Percentiles rank a stretch among this genome's conserved stretches.
These are phyloP conservation scores for Shiraia bambusicola DNA, from an alignment of 2,329 filamentous ascomycete genomes.

Conservation along the genomic window DNA sequence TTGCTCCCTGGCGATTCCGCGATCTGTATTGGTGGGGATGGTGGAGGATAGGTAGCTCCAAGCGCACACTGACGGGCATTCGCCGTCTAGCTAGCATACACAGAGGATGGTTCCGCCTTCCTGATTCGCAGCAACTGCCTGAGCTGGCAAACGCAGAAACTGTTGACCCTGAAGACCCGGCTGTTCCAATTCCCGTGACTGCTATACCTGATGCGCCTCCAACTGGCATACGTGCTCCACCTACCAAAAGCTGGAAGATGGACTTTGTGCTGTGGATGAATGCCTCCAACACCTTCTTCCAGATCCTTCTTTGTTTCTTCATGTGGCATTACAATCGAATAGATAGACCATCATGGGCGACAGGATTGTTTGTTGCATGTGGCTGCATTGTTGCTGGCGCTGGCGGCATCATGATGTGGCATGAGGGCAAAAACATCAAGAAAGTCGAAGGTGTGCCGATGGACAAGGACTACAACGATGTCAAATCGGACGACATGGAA, in stretches of 20 bases:
- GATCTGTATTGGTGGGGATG: slow-evolving; percentile 73
- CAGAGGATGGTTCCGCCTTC: slow-evolving; percentile 72
- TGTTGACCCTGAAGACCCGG: slow-evolving; percentile 44
- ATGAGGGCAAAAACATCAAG: slow-evolving; percentile 61
- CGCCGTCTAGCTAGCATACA: slow-evolving; percentile 73
- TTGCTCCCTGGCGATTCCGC: slow-evolving; percentile 81
- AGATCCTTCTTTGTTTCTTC: slow-evolving; percentile 70
- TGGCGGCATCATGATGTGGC: slow-evolving; percentile 69
- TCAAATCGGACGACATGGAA: slow-evolving; percentile 25
- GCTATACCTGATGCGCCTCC: slow-evolving; percentile 67
- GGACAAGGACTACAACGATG: slow-evolving; percentile 23
- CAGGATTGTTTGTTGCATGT: slow-evolving; percentile 74
- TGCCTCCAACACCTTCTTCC: slow-evolving; percentile 76
- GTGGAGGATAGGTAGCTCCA: slow-evolving; percentile 59
- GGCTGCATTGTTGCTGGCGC: slow-evolving; percentile 69
- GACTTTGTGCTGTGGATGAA: slow-evolving; percentile 79
- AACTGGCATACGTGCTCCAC: slow-evolving; percentile 69
- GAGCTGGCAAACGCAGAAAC: slow-evolving; percentile 23
- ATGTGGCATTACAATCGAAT: slow-evolving; percentile 82
- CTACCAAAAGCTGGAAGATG: slow-evolving; percentile 72
- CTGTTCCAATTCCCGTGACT: slow-evolving; percentile 63
- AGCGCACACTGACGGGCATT: slow-evolving; percentile 53
- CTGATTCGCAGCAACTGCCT: slow-evolving; percentile 61
- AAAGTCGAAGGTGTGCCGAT: slow-evolving; percentile 42
- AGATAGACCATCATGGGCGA: slow-evolving; percentile 75